Percentiles rank a stretch among this genome's conserved stretches.
Conservation (phyloP, 345 rosid species). For the Rhodamnia rubescens region DNA sequence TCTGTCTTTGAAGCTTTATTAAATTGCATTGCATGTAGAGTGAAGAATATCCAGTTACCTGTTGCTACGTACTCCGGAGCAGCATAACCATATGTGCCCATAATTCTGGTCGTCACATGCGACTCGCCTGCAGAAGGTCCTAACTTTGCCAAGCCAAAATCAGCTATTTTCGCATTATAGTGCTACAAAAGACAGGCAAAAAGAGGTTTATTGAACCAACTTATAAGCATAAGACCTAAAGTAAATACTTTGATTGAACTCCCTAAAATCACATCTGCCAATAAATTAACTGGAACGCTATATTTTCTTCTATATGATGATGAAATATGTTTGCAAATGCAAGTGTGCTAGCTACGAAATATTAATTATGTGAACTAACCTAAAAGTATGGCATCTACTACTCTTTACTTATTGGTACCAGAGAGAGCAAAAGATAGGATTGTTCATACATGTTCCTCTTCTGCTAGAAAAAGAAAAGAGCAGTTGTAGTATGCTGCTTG, state of each 20-base stretch:
- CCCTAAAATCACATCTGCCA: not conserved
- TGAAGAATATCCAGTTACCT: not conserved
- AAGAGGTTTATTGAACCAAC: not conserved
- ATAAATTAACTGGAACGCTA: not conserved
- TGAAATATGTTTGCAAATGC: not conserved
- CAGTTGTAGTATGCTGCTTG: not conserved
- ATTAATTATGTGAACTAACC: not conserved
- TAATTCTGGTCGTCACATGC: conserved; percentile 12
- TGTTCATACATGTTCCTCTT: not conserved
- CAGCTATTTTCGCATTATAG: conserved; percentile 13
- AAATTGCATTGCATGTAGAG: not conserved
- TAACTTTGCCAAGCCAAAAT: conserved; percentile 16
- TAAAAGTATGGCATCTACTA: not conserved
- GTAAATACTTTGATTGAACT: not conserved
- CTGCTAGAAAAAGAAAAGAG: not conserved
- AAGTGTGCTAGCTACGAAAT: not conserved
- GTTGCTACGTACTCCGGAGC: conserved; percentile 15
- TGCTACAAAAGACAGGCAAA: not conserved
- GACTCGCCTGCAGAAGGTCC: conserved; percentile 11
- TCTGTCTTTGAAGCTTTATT: not conserved
- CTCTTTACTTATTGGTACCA: not conserved
- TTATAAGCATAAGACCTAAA: not conserved
- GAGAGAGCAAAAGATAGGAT: not conserved
- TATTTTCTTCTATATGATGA: not conserved
- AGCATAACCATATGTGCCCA: conserved; percentile 11